phyloP scores from a whole-genome alignment of 345 rosid genomes.

The Syzygium aqueum region DNA sequence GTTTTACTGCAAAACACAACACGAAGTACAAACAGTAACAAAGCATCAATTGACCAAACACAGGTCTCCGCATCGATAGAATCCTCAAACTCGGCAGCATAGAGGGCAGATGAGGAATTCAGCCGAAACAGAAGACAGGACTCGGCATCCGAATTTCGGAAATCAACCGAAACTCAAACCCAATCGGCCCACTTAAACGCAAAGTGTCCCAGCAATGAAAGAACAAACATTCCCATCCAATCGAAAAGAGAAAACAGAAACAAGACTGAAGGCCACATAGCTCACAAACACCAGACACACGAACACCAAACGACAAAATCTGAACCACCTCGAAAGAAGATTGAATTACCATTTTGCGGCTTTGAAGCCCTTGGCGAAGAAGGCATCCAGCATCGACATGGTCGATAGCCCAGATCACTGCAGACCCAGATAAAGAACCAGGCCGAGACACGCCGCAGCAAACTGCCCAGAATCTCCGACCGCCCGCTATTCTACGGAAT shows the following conservation, averaged over 20 bases:
- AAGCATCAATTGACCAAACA: neutral
- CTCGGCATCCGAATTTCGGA: neutral
- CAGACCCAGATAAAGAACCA: neutral
- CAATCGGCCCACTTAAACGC: neutral
- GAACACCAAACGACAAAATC: neutral
- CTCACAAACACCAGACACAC: neutral
- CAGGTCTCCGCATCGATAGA: neutral
- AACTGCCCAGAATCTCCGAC: neutral
- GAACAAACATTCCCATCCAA: neutral
- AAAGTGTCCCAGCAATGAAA: neutral
- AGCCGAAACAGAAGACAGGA: neutral
- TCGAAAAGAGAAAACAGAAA: neutral
- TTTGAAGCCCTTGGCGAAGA: conserved; percentile 87
- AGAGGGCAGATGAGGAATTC: neutral
- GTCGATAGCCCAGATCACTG: neutral
- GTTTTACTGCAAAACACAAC: conserved; percentile 55
- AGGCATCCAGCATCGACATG: conserved; percentile 89
- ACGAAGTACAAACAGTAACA: neutral
- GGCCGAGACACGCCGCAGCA: neutral
- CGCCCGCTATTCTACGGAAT: neutral
- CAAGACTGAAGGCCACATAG: neutral
- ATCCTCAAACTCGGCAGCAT: neutral
- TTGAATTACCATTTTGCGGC: conserved; percentile 68
- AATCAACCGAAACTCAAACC: neutral
- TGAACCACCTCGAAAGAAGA: neutral